Conservation (phyloP, 1,139 yeast species). For the Taiozyma sp. region DNA sequence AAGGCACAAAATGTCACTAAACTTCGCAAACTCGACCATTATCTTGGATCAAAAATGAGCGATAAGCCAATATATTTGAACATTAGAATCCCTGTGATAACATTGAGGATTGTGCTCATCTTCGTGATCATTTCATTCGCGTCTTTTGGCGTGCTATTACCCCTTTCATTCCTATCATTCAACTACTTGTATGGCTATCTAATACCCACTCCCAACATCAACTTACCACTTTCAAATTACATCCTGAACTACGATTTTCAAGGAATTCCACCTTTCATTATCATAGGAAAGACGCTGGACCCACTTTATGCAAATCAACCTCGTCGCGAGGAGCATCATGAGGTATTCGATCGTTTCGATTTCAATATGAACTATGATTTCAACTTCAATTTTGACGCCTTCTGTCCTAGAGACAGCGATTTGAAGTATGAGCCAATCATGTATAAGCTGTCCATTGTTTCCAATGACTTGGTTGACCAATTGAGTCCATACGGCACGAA, state of each 20-base stretch:
- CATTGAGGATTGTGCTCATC: slow-evolving; percentile 18
- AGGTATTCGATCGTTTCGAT: slow-evolving; percentile 11
- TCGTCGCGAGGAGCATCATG: slow-evolving; percentile 3
- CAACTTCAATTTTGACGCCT: slow-evolving; percentile 16
- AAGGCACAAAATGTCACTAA: background rate
- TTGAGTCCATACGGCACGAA: slow-evolving; percentile 15
- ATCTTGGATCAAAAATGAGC: background rate
- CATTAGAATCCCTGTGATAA: slow-evolving; percentile 18
- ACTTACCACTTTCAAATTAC: slow-evolving; percentile 25
- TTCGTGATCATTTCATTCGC: slow-evolving; percentile 12
- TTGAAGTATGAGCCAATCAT: slow-evolving; percentile 13
- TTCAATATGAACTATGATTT: slow-evolving; percentile 13
- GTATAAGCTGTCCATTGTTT: slow-evolving; percentile 18
- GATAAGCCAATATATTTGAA: slow-evolving; percentile 5
- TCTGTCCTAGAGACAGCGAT: slow-evolving; percentile 9
- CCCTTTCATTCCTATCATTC: slow-evolving; percentile 36
- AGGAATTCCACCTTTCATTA: slow-evolving; percentile 25
- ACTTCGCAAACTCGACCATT: background rate
- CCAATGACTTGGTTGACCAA: slow-evolving; percentile 10
- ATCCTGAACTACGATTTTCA: slow-evolving; percentile 27
- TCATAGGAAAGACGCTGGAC: slow-evolving; percentile 19
- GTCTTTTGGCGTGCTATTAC: slow-evolving; percentile 30
- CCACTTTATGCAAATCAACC: slow-evolving; percentile 18
- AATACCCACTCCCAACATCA: slow-evolving; percentile 31
- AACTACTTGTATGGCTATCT: slow-evolving; percentile 34